Evolutionary conservation across 306 rosid genomes (phyloP), one percentile per base, ranked within the genome.

Genomic region (Quercus engelmannii): DNA sequence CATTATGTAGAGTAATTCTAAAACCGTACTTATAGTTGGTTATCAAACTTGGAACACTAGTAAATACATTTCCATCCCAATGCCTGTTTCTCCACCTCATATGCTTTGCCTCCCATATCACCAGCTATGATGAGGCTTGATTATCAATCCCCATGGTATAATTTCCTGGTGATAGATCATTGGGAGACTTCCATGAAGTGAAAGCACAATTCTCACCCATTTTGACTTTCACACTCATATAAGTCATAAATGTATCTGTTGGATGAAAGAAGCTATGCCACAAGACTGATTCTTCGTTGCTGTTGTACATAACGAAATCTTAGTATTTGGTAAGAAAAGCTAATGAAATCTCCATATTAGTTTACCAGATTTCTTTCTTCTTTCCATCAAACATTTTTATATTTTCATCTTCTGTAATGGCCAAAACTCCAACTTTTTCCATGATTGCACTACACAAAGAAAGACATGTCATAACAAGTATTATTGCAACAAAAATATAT

Each of bases 81-180:
- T 90, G 88, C 14, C 98, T 97, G 69, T 93, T 94, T 78, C 97
- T 84, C 98, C 96, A 87, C 63, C 82, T 76, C 72, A 96, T 85
- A 0, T 57, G 12, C 6, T 49, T 54, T 4, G 88, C 94, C 5
- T 88, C 84, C 97, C 98, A 92, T 70, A 94, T 64, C 79, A 92
- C 86, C 15, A 94, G 81, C 83, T 92, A 97, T 0, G 87, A 88
- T 12, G 89, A 79, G 54, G 86, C 91, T 2, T 80, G 76, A 8
- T 93, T 93, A 85, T 94, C 98, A 49, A 87, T 55, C 28, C 97
- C 96, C 90, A 92, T 76, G 1, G 77, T 73, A 67, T 78, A 88
- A 23, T 79, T 88, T 19, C 97, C 97, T 2, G 59, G 63, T 0
- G 93, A 88, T 35, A 97, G 96, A 78, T 92, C 85, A 11, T 28